Conservation (phyloP, 371 early-diverging fungal species). For the Mucor circinelloides region DNA sequence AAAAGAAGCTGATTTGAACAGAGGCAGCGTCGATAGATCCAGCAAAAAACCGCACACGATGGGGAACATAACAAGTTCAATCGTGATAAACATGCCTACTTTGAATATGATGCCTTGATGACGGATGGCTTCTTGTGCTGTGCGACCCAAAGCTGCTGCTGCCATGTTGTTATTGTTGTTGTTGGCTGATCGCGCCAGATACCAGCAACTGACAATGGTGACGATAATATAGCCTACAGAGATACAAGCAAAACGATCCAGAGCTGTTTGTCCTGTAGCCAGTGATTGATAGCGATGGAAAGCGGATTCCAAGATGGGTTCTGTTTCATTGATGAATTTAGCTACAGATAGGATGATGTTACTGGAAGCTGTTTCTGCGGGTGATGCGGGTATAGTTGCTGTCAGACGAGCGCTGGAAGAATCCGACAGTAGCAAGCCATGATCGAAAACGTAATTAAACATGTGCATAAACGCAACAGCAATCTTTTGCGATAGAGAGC, state of each 20-base stretch:
- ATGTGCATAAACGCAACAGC: neutral
- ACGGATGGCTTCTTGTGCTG: constrained; percentile 47
- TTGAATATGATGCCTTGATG: constrained; percentile 63
- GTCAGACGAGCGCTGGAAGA: neutral
- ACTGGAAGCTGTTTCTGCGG: neutral
- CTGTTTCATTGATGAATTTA: constrained; percentile 9
- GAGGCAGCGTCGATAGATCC: constrained; percentile 73
- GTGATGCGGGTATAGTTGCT: neutral
- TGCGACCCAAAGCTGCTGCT: constrained; percentile 32
- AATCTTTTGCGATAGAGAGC: neutral
- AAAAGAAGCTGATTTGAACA: constrained; percentile 68
- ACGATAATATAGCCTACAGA: constrained; percentile 39
- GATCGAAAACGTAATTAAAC: neutral
- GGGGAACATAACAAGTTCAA: constrained; percentile 89
- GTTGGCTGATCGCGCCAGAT: constrained; percentile 19
- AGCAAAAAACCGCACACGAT: constrained; percentile 83
- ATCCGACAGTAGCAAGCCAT: neutral
- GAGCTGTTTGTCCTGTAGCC: constrained; percentile 31
- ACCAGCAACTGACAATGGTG: constrained; percentile 33
- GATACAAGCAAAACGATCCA: constrained; percentile 41
- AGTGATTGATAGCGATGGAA: constrained; percentile 35
- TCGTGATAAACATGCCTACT: constrained; percentile 76
- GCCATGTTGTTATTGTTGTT: neutral
- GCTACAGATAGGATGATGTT: neutral
- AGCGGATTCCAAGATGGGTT: constrained; percentile 9